Evolutionary conservation across 208 protist species (phyloP), one percentile per base, ranked within the genome.

Genomic region (Balamuthia mandrillaris): DNA sequence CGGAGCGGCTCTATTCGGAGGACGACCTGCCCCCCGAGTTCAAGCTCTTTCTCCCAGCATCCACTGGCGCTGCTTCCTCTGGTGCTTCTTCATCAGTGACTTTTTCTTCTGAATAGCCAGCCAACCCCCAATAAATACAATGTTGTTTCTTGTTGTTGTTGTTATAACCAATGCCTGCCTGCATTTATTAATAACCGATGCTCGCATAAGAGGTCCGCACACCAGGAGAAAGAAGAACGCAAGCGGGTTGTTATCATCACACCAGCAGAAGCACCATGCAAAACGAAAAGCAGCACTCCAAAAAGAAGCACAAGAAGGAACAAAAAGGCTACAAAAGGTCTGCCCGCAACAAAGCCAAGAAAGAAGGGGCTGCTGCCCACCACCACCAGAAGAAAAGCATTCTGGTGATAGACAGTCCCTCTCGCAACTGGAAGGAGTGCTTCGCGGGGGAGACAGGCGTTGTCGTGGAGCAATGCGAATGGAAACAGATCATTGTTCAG

Each of bases 11-110:
- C 6, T 99, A 99, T 94, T 96, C 97, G 1, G 98, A 99, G 91
- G 97, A 99, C 87, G 98, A 99, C 87, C 94, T 99, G 29, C 98
- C 98, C 9, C 94, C 97, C 60, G 98, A 99, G 94, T 99, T 99
- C 39, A 89, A 89, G 81, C 58, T 89, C 33, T 82, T 89, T 63
- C 29, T 89, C 1, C 86, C 86, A 39, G n/a, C n/a, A n/a, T n/a
- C n/a, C n/a, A n/a, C n/a, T n/a, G n/a, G n/a, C n/a, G n/a, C n/a
- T n/a, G n/a, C n/a, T n/a, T n/a, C n/a, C n/a, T n/a, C n/a, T n/a
- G n/a, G n/a, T n/a, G n/a, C n/a, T n/a, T n/a, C n/a, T n/a, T n/a
- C n/a, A n/a, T n/a, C n/a, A n/a, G n/a, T n/a, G n/a, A n/a, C n/a
- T n/a, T n/a, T n/a, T n/a, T n/a, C n/a, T n/a, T n/a, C n/a, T n/a